Evolutionary conservation across 1,284 basidiomycete genomes (phyloP).

Genomic region (Hemileia vastatrix): DNA sequence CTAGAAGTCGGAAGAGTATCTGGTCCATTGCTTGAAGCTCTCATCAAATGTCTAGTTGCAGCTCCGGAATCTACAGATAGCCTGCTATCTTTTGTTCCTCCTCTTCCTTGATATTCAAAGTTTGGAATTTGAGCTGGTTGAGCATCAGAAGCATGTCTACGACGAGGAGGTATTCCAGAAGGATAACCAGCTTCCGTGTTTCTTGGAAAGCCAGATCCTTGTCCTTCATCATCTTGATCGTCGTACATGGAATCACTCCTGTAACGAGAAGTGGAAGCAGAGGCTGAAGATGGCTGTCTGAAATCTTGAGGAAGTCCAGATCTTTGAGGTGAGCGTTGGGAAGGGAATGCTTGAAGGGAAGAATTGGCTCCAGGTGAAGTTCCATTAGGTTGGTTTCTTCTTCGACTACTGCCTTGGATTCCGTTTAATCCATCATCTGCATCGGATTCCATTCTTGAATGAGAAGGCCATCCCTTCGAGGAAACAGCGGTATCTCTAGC

Average conservation of each 20-base stretch:
- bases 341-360: not conserved
- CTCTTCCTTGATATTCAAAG: not conserved
- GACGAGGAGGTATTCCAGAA: not conserved
- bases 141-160: not conserved
- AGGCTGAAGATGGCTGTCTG: not conserved
- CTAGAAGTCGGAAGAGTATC: not conserved
- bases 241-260: not conserved
- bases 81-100: not conserved
- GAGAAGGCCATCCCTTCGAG: not conserved
- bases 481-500: not conserved
- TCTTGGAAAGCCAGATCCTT: not conserved
- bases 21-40: not conserved
- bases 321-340: not conserved
- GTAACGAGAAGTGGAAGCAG: not conserved
- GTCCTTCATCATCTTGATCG: not conserved
- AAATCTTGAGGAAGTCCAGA: not conserved
- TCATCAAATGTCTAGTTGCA: not conserved
- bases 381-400: not conserved
- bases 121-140: not conserved
- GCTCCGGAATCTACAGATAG: not conserved
- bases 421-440: not conserved
- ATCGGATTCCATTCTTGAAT: not conserved
- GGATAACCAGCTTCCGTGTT: not conserved
- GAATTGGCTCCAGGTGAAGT: too few species aligned
- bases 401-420: not conserved